Evolutionary conservation across 2,329 filamentous ascomycete genomes (phyloP), one percentile per base, ranked within the genome.

Genomic region (Aspergillus puulaauensis): DNA sequence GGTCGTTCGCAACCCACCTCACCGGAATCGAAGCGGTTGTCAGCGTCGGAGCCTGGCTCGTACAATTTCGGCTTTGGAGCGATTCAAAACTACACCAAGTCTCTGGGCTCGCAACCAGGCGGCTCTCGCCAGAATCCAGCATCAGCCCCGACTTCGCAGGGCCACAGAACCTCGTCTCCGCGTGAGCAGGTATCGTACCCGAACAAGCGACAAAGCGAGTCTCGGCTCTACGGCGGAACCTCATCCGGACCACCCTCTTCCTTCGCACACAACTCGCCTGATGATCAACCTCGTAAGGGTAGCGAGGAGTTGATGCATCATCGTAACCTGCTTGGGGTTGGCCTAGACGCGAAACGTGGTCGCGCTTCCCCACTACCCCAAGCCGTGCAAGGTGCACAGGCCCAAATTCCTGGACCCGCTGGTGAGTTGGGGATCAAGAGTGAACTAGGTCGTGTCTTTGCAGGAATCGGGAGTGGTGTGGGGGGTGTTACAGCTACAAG

Each of bases 371-470:
- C 93, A 2, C 79, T 97, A 15, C 93, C 93, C 1, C 93, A 97
- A 73, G 93, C 93, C 21, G 93, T 97, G 1, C 93, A 97, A 70
- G 93, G 93, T 21, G 93, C 90, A 1, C 93, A 96, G 72, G 86
- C 88, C 15, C 90, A 92, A 66, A 84, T 90, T 40, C 83, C 90
- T 53, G 90, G 90, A 3, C 90, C 91, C 6, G 86, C 87, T 14
- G 90, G 88, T 15, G 92, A 96, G 72, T 90, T 91, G 11, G 90
- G 90, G 44, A 96, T 97, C 69, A 96, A 97, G 80, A 96, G 88
- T 70, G 93, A 97, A 72, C 93, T 97, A 71, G 93, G 93, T 27
- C 88, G 91, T 61, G 96, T 97, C 82, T 97, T 96, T 75, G 91
- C 91, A 17, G 93, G 93, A n/a, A 91, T 98, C 64, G 93, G 87